phyloP scores from a whole-genome alignment of 441 rosid genomes.

The Bocquillonia castaneifolia region DNA sequence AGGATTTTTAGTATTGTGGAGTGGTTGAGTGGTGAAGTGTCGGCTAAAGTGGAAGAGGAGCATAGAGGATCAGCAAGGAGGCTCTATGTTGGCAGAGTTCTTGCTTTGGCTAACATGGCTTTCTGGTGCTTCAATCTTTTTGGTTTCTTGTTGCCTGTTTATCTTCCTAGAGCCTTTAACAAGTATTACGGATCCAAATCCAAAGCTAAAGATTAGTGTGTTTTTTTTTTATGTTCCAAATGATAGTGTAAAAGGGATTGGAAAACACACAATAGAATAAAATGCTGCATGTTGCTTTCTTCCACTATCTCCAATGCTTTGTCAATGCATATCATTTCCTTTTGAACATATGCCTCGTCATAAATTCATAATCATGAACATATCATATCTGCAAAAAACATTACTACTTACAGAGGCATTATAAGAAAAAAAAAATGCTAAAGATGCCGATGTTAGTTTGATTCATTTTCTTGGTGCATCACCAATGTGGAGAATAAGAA shows the following conservation, averaged over 20 bases:
- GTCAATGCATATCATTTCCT: too few species aligned
- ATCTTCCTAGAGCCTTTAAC: conserved; percentile 66
- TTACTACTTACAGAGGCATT: too few species aligned
- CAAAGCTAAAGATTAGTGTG: conserved; percentile 30
- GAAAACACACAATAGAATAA: neutral
- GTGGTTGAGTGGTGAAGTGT: conserved; percentile 52
- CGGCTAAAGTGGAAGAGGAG: conserved; percentile 27
- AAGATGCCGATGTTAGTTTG: too few species aligned
- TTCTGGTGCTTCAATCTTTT: conserved; percentile 83
- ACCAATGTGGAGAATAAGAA: too few species aligned
- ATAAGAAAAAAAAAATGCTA: too few species aligned
- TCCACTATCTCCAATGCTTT: neutral
- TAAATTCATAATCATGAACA: too few species aligned
- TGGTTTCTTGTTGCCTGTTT: conserved; percentile 79
- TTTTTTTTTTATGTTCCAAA: neutral
- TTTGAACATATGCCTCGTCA: too few species aligned
- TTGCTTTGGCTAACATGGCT: conserved; percentile 65
- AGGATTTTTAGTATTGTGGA: conserved; percentile 55
- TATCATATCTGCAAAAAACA: too few species aligned
- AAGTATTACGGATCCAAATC: conserved; percentile 42
- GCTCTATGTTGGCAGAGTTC: conserved; percentile 47
- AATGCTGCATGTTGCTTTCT: neutral
- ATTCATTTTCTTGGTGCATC: too few species aligned
- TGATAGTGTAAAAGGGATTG: neutral
- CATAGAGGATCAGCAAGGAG: conserved; percentile 39